Base-by-base conservation (phyloP, 257 asterid genomes). In the Solanum commersonii region DNA sequence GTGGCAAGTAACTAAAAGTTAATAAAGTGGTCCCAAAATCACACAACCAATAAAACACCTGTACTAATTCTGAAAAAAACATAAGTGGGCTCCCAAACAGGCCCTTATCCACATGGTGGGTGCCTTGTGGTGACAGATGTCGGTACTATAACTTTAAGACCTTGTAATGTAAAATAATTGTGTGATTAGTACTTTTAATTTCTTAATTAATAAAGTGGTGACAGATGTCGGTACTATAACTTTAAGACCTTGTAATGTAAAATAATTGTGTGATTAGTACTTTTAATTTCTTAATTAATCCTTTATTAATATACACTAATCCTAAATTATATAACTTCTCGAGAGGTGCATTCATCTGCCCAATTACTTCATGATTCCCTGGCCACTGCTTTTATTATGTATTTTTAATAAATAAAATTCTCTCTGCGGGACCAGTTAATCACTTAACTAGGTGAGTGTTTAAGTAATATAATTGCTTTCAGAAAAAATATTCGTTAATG, bases 401-500 rank as follows among this genome's bases (percentile, higher is more conserved):
- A 16, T 79, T 27, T 40, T n/a, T 14, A 42, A 6, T 6, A 40
- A 25, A 5, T 79, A 15, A 42, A 22, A 42, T 79, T 79, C 85
- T 81, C 85, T 81, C 68, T 81, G 68, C 29, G 85, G 85, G 68
- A 81, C 85, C 68, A 81, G 8, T 81, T 81, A 81, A 81, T 78
- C 40, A 79, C 35, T 79, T 79, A 79, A 79, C 25, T 46, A 81
- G 85, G 65, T 78, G 25, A 42, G 9, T 38, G 46, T 79, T n/a
- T 25, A 42, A 23, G 20, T 46, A 46, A 9, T 25, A 8, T 81
- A 27, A 46, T 81, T 46, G 37, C 18, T 81, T 79, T 81, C 52
- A 81, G 12, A 76, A 59, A 81, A 81, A 18, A 81, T 81, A 46
- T 81, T 81, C 68, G 3, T 27, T 29, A 5, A 79, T 46, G 40